Percentiles rank a stretch among this genome's conserved stretches.
Conservation (phyloP, 305 asterid species). For the Fraxinus paxiana region DNA sequence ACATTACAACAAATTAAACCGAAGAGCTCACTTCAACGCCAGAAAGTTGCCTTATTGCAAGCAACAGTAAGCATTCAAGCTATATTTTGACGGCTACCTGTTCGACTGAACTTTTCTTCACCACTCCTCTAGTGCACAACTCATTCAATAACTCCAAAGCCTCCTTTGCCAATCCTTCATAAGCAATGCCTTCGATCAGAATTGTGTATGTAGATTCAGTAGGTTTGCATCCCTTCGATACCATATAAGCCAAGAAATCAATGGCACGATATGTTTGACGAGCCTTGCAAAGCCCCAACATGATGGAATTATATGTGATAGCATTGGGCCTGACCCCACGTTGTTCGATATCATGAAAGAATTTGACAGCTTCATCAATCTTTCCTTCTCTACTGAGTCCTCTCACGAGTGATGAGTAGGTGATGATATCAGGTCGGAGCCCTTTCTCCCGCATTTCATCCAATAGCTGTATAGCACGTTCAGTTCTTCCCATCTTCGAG, state of each 20-base stretch:
- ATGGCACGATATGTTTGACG: slow-evolving; percentile 73
- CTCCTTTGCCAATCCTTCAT: slow-evolving; percentile 66
- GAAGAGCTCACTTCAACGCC: not conserved
- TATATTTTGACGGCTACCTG: slow-evolving; percentile 53
- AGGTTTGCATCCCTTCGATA: slow-evolving; percentile 80
- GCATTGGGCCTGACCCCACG: slow-evolving; percentile 63
- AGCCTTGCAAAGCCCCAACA: slow-evolving; percentile 82
- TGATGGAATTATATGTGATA: slow-evolving; percentile 65
- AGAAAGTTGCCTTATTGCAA: not conserved
- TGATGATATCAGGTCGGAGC: slow-evolving; percentile 67
- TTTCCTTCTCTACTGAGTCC: slow-evolving; percentile 82
- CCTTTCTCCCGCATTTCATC: slow-evolving; percentile 69
- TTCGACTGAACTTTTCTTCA: slow-evolving; percentile 64
- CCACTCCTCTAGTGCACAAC: slow-evolving; percentile 65
- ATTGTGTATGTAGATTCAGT: slow-evolving; percentile 79
- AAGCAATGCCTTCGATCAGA: slow-evolving; percentile 69
- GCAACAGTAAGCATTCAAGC: slow-evolving; percentile 13
- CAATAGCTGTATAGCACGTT: slow-evolving; percentile 54
- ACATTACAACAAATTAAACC: not conserved
- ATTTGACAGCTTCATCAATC: slow-evolving; percentile 62
- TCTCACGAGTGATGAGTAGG: slow-evolving; percentile 65
- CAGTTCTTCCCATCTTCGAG: slow-evolving; percentile 64
- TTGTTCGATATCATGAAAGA: slow-evolving; percentile 61
- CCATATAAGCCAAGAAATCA: slow-evolving; percentile 62
- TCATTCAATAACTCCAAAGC: slow-evolving; percentile 68